Base-by-base conservation (phyloP, 305 asterid species). In the Fraxinus paxiana region DNA sequence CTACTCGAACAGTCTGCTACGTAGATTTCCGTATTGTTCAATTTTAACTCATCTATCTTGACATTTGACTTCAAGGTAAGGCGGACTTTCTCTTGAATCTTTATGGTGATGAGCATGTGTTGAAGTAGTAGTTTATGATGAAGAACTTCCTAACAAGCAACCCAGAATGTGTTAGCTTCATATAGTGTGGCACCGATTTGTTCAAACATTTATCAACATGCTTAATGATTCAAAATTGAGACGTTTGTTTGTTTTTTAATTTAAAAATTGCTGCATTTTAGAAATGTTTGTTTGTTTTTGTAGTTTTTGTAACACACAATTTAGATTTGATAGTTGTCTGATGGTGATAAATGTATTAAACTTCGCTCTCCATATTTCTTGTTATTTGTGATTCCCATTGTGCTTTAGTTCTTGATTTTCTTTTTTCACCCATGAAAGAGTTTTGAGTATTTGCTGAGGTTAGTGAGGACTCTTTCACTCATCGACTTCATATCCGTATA, bases 401-500 rank as follows among this genome's bases (percentile, higher is more conserved):
- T 0, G 2, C 12, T 6, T 18, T 17, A 15, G 2, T 56, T 17
- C 28, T 2, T 18, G 28, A 18, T 48, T 15, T 48, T n/a, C 5
- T 0, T 48, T 43, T 43, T 43, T 15, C 6, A 43, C 17, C 54
- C 1, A 43, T 41, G 51, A 41, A 2, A 12, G 5, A 2, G 54
- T 43, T 12, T 43, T 12, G 54, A 43, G 17, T 43, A 12, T 43
- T 43, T 48, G 28, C 67, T 18, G 2, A 54, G 10, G 26, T 17
- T 54, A 75, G 79, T 48, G 79, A 22, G 12, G 79, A 46, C 43
- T 75, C 6, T 10, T 75, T 24, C 79, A 75, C 65, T n/a, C n/a
- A n/a, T n/a, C n/a, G n/a, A n/a, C n/a, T n/a, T n/a, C 33, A 30
- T 10, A 17, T 20, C 79, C 30, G 13, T 24, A 24, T 24, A 46